phyloP scores from a whole-genome alignment of 2,329 filamentous ascomycete genomes.

The Pseudopyrenochaeta lycopersici region DNA sequence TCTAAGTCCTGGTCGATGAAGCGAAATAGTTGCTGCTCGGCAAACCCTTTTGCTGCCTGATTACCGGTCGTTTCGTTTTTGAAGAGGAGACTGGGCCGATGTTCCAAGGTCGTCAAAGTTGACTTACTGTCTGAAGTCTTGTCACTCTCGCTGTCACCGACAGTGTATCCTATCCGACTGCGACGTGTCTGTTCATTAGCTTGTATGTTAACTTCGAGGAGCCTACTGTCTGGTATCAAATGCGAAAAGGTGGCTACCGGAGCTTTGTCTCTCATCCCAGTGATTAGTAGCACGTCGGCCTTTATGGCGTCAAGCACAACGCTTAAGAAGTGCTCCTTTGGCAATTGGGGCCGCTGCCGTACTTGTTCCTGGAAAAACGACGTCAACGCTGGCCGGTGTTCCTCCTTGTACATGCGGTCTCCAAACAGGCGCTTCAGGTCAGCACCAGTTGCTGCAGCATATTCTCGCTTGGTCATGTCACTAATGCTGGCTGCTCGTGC shows the following conservation, averaged over 20 bases:
- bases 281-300: slow-evolving; percentile 67
- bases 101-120: slow-evolving; percentile 32
- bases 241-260: slow-evolving; percentile 65
- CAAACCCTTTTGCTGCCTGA: slow-evolving; percentile 54
- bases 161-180: slow-evolving; percentile 36
- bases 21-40: slow-evolving; percentile 53
- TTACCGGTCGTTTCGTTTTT: slow-evolving; percentile 59
- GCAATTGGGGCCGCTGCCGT: slow-evolving; percentile 55
- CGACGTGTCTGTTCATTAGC: slow-evolving; percentile 51
- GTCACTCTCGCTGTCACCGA: slow-evolving; percentile 14
- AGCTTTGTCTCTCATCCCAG: slow-evolving; percentile 69
- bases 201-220: slow-evolving; percentile 65
- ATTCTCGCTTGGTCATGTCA: slow-evolving; percentile 65
- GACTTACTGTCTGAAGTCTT: slow-evolving; percentile 26
- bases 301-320: slow-evolving; percentile 51
- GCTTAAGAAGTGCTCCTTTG: slow-evolving; percentile 50
- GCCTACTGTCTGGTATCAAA: slow-evolving; percentile 60
- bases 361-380: slow-evolving; percentile 61
- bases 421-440: slow-evolving; percentile 59
- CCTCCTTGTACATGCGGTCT: slow-evolving; percentile 69
- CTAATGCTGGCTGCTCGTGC: slow-evolving; percentile 56
- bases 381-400: slow-evolving; percentile 64
- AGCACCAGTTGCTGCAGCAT: slow-evolving; percentile 60
- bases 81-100: slow-evolving; percentile 60
- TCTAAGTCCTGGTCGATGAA: slow-evolving; percentile 59